Percentiles rank a stretch among this genome's conserved stretches.
These are phyloP conservation scores for Sodiomyces alkalinus DNA, from an alignment of 2,329 filamentous ascomycete species.

Conservation along the genomic window DNA sequence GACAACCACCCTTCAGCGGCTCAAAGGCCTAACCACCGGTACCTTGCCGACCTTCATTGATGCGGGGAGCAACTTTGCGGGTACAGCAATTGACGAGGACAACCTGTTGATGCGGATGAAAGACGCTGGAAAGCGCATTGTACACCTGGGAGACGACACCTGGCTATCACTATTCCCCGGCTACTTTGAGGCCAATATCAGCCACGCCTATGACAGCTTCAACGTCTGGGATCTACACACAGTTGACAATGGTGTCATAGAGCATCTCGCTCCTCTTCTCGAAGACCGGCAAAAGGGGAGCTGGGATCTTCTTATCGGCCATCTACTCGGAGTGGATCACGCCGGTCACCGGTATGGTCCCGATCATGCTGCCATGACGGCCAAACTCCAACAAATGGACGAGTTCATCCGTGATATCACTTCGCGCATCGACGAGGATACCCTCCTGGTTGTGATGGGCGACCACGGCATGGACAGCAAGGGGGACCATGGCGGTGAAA, in stretches of 20 bases:
- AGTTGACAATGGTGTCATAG: constrained; percentile 85
- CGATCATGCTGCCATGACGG: constrained; percentile 78
- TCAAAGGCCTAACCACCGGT: constrained; percentile 90
- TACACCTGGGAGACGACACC: constrained; percentile 94
- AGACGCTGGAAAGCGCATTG: constrained; percentile 56
- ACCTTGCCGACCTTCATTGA: constrained; percentile 92
- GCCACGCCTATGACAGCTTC: constrained; percentile 85
- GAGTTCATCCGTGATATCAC: constrained; percentile 58
- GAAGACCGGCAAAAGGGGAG: constrained; percentile 45
- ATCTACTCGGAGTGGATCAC: constrained; percentile 91
- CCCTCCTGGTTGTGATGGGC: constrained; percentile 90
- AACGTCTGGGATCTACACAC: constrained; percentile 98
- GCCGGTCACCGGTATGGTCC: constrained; percentile 93
- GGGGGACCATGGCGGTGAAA: constrained; percentile 96
- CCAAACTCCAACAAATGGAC: constrained; percentile 88
- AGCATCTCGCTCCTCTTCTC: constrained; percentile 78
- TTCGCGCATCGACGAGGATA: constrained; percentile 62
- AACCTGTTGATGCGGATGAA: constrained; percentile 53
- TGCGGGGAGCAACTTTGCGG: constrained; percentile 86
- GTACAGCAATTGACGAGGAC: constrained; percentile 91
- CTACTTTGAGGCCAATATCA: constrained; percentile 82
- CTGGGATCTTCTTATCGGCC: constrained; percentile 93
- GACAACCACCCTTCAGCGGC: constrained; percentile 77
- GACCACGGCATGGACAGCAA: constrained; percentile 98
- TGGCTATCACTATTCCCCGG: constrained; percentile 88